Evolutionary conservation across 1,284 basidiomycete species (phyloP).

Genomic region (Puccinia coronata): DNA sequence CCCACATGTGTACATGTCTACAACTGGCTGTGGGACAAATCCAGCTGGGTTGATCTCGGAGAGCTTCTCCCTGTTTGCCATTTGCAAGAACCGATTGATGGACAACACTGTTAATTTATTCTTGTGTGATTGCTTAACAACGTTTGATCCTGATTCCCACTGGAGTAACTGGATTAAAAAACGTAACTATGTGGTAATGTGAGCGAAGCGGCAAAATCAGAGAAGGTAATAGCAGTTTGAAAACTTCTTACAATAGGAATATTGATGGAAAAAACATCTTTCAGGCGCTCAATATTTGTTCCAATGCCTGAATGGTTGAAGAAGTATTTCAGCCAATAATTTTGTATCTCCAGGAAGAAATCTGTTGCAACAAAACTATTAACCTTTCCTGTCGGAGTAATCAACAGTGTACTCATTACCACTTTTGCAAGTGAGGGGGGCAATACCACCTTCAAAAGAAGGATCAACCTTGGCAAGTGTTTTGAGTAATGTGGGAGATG

Average conservation of each 20-base stretch:
- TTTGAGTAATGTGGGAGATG: conserved; percentile 10
- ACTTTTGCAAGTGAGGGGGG: neutral
- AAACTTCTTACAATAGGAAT: neutral
- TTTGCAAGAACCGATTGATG: neutral
- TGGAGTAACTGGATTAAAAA: neutral
- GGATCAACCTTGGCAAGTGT: conserved; percentile 11
- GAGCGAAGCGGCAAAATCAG: too few relatives aligned
- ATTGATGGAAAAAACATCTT: conserved; percentile 19
- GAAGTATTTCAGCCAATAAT: too few relatives aligned
- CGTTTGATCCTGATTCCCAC: neutral
- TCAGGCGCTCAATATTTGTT: conserved; percentile 18
- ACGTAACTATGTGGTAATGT: neutral
- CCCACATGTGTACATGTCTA: neutral
- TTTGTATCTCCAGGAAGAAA: conserved; percentile 17
- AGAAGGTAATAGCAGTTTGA: too few relatives aligned
- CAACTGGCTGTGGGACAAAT: neutral
- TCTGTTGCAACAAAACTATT: conserved; percentile 10
- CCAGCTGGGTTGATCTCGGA: neutral
- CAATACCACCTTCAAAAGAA: neutral
- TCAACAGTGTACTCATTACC: neutral
- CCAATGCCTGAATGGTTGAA: conserved; percentile 12
- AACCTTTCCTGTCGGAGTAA: neutral
- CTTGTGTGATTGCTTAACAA: neutral
- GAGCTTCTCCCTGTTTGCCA: conserved; percentile 13
- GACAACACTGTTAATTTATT: neutral